Evolutionary conservation across 2,329 filamentous ascomycete genomes (phyloP).

Genomic region (Ceratocystis variospora): DNA sequence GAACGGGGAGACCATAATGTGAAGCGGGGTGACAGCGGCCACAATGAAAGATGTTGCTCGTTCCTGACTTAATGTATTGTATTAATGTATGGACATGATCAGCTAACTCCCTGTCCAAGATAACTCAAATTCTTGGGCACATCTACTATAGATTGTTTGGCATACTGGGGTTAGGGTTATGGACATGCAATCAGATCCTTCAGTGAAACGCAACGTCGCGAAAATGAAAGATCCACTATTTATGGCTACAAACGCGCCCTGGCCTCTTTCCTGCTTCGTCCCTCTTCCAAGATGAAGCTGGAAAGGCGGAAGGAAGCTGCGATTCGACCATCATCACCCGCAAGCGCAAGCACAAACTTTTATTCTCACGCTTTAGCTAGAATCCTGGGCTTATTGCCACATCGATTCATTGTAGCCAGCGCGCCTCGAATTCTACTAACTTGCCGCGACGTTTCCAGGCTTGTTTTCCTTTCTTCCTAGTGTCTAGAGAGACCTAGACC

Average conservation of each 20-base stretch:
- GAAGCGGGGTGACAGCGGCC: neutral
- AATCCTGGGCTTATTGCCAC: neutral
- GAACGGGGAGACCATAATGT: conserved; percentile 54
- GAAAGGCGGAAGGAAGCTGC: neutral
- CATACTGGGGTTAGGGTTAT: neutral
- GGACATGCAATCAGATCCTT: neutral
- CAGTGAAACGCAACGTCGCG: conserved; percentile 13
- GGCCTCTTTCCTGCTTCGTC: conserved; percentile 8
- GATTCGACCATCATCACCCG: neutral
- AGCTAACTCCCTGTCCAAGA: too few relatives aligned
- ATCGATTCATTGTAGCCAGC: neutral
- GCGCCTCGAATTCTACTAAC: neutral
- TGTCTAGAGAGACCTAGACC: neutral
- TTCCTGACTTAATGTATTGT: too few relatives aligned
- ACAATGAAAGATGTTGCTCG: neutral
- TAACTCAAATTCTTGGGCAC: too few relatives aligned
- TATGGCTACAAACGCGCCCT: conserved; percentile 17
- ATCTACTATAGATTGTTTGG: too few relatives aligned
- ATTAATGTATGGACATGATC: too few relatives aligned
- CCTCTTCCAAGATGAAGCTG: neutral
- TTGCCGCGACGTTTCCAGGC: neutral
- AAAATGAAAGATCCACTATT: conserved; percentile 18
- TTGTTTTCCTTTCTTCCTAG: neutral
- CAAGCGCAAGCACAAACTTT: neutral
- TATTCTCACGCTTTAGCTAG: neutral